Evolutionary conservation across 805 yeast genomes (phyloP).

Genomic region (Brettanomyces anomalus): DNA sequence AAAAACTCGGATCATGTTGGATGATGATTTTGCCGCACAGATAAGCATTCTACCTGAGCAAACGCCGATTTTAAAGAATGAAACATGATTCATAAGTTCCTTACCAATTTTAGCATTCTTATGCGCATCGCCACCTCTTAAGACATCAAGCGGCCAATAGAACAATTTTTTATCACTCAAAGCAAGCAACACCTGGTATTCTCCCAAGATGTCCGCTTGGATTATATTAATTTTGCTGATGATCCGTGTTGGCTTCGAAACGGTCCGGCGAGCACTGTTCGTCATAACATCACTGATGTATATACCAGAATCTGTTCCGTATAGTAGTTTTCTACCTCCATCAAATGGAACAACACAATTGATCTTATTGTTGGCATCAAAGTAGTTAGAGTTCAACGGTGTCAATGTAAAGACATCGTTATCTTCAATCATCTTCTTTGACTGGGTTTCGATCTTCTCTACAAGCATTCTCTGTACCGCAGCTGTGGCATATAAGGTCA

Average conservation of each 20-base stretch:
- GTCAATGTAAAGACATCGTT: slow-evolving; percentile 75
- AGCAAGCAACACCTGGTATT: slow-evolving; percentile 73
- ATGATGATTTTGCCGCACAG: slow-evolving; percentile 80
- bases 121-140: slow-evolving; percentile 36
- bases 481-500: slow-evolving; percentile 44
- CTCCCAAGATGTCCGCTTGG: slow-evolving; percentile 87
- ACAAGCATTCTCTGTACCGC: slow-evolving; percentile 71
- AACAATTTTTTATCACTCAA: slow-evolving; percentile 74
- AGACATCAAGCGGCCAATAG: slow-evolving; percentile 69
- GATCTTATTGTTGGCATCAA: slow-evolving; percentile 66
- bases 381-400: slow-evolving; percentile 65
- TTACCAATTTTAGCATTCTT: slow-evolving; percentile 58
- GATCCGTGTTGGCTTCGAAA: slow-evolving; percentile 67
- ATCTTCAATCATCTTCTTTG: slow-evolving; percentile 56
- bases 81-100: slow-evolving; percentile 78
- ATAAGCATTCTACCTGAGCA: slow-evolving; percentile 84
- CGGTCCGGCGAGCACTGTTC: slow-evolving; percentile 43
- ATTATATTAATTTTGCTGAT: slow-evolving; percentile 69
- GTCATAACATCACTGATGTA: slow-evolving; percentile 66
- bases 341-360: slow-evolving; percentile 91
- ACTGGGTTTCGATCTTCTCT: slow-evolving; percentile 75
- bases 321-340: slow-evolving; percentile 83
- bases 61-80: slow-evolving; percentile 86
- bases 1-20: slow-evolving; percentile 71
- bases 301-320: slow-evolving; percentile 89